Evolutionary conservation across 148 eudicot genomes (phyloP), one percentile per base, ranked within the genome.

Genomic region (Fagopyrum tataricum): DNA sequence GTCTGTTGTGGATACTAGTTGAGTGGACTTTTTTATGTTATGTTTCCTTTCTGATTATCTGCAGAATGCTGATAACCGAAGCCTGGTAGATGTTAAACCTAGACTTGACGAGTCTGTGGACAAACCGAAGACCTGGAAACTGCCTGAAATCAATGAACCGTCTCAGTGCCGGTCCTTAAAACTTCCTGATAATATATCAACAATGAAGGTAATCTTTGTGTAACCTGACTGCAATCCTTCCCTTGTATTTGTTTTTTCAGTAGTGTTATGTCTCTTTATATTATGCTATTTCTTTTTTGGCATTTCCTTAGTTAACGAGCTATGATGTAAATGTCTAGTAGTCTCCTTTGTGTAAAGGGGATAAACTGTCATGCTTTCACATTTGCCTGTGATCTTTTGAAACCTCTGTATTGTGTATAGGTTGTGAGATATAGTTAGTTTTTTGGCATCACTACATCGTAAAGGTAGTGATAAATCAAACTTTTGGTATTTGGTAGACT

Each of bases 121-220:
- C 37, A 92, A 84, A 75, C 83, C 93, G 26, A 88, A 84, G 77
- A 82, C 77, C 74, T 88, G 97, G 96, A 92, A 90, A 79, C 77
- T 82, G 73, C 73, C 86, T 43, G 96, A 92, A 81, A 85, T 92
- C 48, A 88, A 70, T 76, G 96, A 90, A 75, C 80, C 85, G 81
- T 81, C 91, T 61, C 96, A 92, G 78, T 90, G 92, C 73, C 89
- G 91, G 66, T 90, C 96, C 41, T 73, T 90, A 73, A 87, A 87
- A 84, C 91, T 92, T 59, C 91, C 97, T 72, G 96, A 92, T 77
- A 64, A 77, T 79, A 74, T 83, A 76, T 75, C 96, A 67, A 83
- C 97, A 70, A 80, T 74, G 79, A 88, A 79, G 87, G 97, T 92
- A 81, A 4, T 8, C 39, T 64, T 15, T 64, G 5, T 31, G 4